Base-by-base conservation (phyloP, 1,139 yeast species). In the Taphrina betulina region DNA sequence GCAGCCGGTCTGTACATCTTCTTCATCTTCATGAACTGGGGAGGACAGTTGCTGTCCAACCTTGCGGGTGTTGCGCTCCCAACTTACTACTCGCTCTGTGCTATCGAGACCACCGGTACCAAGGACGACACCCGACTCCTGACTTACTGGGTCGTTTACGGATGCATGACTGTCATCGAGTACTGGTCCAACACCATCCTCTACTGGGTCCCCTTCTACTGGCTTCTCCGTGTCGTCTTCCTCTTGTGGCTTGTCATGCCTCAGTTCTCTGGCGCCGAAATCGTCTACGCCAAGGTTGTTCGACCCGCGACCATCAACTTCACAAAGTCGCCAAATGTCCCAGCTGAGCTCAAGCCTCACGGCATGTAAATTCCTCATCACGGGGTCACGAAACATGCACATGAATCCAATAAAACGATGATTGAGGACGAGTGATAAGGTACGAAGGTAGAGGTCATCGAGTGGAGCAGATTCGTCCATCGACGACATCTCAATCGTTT, bases 161-260 rank as follows among this genome's bases (percentile, higher is more conserved):
- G 96, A 29, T 82, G 82, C 66, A 81, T 92, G 75, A 86, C 83
- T 69, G 92, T 92, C 52, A 68, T 88, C 66, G 99, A 92, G 75
- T 92, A 88, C 78, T 92, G 97, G 97, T 83, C 96, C 61, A 81
- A 82, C 68, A 84, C 96, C 38, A 84, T 94, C 65, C 78, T 44
- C 42, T 87, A 86, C 78, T 86, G 96, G 95, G 73, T 92, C 64
- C 98, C 99, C 67, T 89, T 92, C 71, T 92, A 92, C 79, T 92
- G 90, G 81, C 80, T 92, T 68, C 79, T 92, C 78, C 92, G 92
- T 80, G 87, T 96, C 58, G 65, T 87, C 57, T 83, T 87, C 73
- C 83, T 92, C 74, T 76, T 90, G 62, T 94, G 87, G 77, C 81
- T 90, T 68, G 90, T 95, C 58, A 77, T 89, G 57, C 98, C 98